Base-by-base conservation (phyloP, 306 rosid species). In the Cicer chorassanicum region DNA sequence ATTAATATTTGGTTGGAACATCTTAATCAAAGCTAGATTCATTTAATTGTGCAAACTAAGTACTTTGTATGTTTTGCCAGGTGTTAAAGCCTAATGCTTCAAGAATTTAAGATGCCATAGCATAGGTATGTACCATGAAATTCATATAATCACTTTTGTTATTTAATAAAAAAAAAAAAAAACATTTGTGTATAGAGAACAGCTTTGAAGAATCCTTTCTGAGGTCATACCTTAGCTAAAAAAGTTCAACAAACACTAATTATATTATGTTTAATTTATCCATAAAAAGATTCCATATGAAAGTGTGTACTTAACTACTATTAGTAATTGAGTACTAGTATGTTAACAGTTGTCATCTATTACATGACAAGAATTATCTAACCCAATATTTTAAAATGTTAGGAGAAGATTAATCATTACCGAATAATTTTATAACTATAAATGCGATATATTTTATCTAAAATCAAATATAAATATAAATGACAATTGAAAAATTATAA, bases 231-330 rank as follows among this genome's bases (percentile, higher is more conserved):
- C 56, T 63, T 70, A 64, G 70, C 48, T 50, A 48, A 71, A 57
- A 62, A 54, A 64, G 65, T 15, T 67, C 59, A 71, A 45, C 57
- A 65, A 66, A 41, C 65, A 81, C 59, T 56, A 64, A 44, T 24
- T 24, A 24, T 24, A 70, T 73, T 69, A 56, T 78, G 56, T 65
- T 84, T 66, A 19, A 70, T 60, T 45, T 81, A 70, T 18, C 60
- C 16, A 70, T 64, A 43, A 15, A 78, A 70, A 75, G 83, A 84
- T 78, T 78, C 85, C 83, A 57, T 65, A 82, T 0, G 48, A 78
- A 56, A 57, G 79, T 70, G 79, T 44, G 38, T 46, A 80, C 16
- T 78, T 78, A 81, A 70, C 73, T 74, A 74, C 9, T 9, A 42
- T 21, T 42, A 42, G 13, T 42, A 65, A 65, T 16, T 65, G 18